Evolutionary conservation across 2,329 filamentous ascomycete species (phyloP).

Genomic region (Ophiosphaerella narmari): DNA sequence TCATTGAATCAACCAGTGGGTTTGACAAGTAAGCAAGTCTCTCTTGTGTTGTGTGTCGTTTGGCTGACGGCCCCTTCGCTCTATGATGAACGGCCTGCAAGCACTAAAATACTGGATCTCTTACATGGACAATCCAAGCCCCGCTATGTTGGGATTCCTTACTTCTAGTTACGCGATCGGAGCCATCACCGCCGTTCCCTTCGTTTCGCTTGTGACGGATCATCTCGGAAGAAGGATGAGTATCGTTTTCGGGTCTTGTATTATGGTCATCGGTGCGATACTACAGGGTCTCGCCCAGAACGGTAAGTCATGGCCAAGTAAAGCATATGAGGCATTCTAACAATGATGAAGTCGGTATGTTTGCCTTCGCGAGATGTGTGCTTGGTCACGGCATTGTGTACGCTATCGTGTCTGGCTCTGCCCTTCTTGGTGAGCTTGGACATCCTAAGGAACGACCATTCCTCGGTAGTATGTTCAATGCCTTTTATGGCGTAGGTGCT

Average conservation of each 20-base stretch:
- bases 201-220: constrained; percentile 62
- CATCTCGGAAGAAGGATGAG: constrained; percentile 61
- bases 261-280: constrained; percentile 62
- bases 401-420: constrained; percentile 66
- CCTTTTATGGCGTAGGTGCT: constrained; percentile 65
- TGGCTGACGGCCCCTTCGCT: constrained; percentile 25
- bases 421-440: constrained; percentile 68
- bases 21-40: constrained; percentile 51
- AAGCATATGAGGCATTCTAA: not conserved
- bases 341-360: constrained; percentile 50
- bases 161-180: constrained; percentile 65
- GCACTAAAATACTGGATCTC: constrained; percentile 47
- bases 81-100: constrained; percentile 47
- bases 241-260: constrained; percentile 59
- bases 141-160: constrained; percentile 58
- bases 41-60: too few relatives aligned
- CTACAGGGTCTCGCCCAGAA: constrained; percentile 60
- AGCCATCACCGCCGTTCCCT: constrained; percentile 61
- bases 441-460: constrained; percentile 71
- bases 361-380: constrained; percentile 63
- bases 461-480: constrained; percentile 71
- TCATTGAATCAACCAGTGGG: constrained; percentile 65
- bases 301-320: constrained; percentile 17
- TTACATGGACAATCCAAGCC: constrained; percentile 54
- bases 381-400: constrained; percentile 71